phyloP scores from a whole-genome alignment of 2,329 filamentous ascomycete species.

The Cladosporium sp. region DNA sequence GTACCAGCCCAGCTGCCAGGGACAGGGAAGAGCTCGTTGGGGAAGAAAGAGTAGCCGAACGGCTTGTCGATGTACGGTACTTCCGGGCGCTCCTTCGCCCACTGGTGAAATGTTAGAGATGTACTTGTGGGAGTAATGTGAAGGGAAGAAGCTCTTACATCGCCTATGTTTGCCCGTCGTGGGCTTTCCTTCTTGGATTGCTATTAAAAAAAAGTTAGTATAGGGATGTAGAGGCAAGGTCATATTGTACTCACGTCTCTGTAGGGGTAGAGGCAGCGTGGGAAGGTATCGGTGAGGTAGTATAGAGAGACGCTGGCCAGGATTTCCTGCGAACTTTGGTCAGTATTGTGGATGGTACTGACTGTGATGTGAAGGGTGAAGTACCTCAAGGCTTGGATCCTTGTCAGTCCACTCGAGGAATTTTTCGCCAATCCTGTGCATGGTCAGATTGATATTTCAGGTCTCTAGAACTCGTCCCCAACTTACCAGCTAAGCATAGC shows the following conservation, averaged over 20 bases:
- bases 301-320: conserved; percentile 48
- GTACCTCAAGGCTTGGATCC: too few species aligned
- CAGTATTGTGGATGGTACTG: too few species aligned
- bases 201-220: too few species aligned
- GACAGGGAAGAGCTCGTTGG: conserved; percentile 37
- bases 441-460: neutral
- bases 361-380: too few species aligned
- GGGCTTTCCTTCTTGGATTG: too few species aligned
- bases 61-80: conserved; percentile 36
- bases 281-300: conserved; percentile 50
- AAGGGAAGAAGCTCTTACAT: too few species aligned
- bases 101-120: neutral
- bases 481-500: conserved; percentile 51
- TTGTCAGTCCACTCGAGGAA: conserved; percentile 50
- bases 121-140: too few species aligned
- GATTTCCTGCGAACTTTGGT: conserved; percentile 38
- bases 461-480: neutral
- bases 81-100: neutral
- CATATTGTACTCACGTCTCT: conserved; percentile 27
- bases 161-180: too few species aligned
- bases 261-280: conserved; percentile 47
- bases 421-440: conserved; percentile 50
- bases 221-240: too few species aligned
- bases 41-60: conserved; percentile 41
- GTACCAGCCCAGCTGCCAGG: conserved; percentile 35